Evolutionary conservation across 441 rosid species (phyloP).

Genomic region (Pelargonium cotyledonis): DNA sequence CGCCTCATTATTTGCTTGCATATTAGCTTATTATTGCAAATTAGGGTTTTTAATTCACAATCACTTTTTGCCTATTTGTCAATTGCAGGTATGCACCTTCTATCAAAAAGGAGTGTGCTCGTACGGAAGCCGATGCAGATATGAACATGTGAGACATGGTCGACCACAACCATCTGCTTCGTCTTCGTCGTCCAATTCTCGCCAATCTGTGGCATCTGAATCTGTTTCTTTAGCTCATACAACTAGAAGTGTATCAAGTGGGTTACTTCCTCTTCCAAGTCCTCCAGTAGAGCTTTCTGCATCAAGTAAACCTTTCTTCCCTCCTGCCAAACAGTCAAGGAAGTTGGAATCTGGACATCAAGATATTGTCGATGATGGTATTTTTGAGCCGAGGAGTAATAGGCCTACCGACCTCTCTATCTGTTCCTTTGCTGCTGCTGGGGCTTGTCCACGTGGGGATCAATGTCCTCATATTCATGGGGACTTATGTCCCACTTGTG

Average conservation of each 20-base stretch:
- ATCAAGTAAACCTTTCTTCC: conserved; percentile 29
- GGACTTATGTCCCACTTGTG: conserved; percentile 76
- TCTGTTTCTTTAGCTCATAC: conserved; percentile 24
- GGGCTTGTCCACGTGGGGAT: conserved; percentile 74
- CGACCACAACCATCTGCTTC: conserved; percentile 44
- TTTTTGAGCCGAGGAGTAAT: conserved; percentile 33
- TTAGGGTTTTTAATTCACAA: not conserved
- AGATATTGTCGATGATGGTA: conserved; percentile 29
- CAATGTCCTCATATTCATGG: conserved; percentile 88
- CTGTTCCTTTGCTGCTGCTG: conserved; percentile 84
- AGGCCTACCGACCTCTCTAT: conserved; percentile 53
- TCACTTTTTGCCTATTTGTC: not conserved
- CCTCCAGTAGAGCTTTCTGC: conserved; percentile 36
- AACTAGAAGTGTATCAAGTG: conserved; percentile 26
- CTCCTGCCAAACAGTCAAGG: conserved; percentile 39
- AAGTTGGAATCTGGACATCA: conserved; percentile 31
- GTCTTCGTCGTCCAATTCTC: conserved; percentile 40
- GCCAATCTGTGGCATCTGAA: conserved; percentile 26
- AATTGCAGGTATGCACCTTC: conserved; percentile 44
- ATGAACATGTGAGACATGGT: conserved; percentile 67
- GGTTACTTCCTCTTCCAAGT: conserved; percentile 20
- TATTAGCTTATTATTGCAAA: not conserved
- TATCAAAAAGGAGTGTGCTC: conserved; percentile 85
- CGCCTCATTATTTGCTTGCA: not conserved
- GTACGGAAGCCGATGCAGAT: conserved; percentile 82